A percentile compares a stretch with the other conserved stretches of the same genome.
Evolutionary conservation across 2,329 filamentous ascomycete species (phyloP).

Genomic region (Elsinoe arachidis): DNA sequence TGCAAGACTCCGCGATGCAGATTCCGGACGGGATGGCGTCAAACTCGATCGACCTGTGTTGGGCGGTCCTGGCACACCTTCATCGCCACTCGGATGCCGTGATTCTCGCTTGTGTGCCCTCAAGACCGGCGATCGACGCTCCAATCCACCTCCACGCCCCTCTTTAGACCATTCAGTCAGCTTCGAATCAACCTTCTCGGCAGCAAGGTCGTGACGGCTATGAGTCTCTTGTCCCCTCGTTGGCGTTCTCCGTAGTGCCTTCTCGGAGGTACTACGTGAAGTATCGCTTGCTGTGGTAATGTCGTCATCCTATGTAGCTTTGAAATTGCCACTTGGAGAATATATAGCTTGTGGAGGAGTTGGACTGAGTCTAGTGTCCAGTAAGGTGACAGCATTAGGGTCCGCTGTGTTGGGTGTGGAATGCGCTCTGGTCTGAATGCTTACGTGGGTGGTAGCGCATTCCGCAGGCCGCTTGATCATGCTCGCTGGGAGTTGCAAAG

Average conservation of each 20-base stretch:
- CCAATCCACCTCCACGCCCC: neutral
- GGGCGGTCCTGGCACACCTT: conserved; percentile 8
- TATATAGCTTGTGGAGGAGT: neutral
- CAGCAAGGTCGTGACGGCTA: neutral
- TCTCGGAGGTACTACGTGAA: neutral
- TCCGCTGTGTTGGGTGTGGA: neutral
- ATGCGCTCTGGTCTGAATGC: neutral
- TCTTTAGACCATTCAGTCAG: conserved; percentile 1
- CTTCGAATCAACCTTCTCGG: conserved; percentile 10
- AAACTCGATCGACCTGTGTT: conserved; percentile 8
- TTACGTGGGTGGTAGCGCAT: conserved; percentile 6
- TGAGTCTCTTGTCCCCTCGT: neutral
- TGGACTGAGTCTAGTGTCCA: neutral
- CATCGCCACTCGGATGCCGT: conserved; percentile 7
- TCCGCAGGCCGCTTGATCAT: neutral
- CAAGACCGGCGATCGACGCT: neutral
- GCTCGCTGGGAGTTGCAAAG: neutral
- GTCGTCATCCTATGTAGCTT: conserved; percentile 9
- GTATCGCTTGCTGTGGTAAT: neutral
- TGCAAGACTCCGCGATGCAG: neutral
- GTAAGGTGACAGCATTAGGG: neutral
- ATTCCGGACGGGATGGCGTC: neutral
- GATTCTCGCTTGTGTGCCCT: neutral
- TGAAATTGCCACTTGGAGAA: conserved; percentile 6
- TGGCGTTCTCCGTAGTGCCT: neutral